Percentiles rank a stretch among this genome's conserved stretches.
These are phyloP conservation scores for Amanita pallidorosea DNA, from an alignment of 768 basidiomycete species.

Conservation along the genomic window DNA sequence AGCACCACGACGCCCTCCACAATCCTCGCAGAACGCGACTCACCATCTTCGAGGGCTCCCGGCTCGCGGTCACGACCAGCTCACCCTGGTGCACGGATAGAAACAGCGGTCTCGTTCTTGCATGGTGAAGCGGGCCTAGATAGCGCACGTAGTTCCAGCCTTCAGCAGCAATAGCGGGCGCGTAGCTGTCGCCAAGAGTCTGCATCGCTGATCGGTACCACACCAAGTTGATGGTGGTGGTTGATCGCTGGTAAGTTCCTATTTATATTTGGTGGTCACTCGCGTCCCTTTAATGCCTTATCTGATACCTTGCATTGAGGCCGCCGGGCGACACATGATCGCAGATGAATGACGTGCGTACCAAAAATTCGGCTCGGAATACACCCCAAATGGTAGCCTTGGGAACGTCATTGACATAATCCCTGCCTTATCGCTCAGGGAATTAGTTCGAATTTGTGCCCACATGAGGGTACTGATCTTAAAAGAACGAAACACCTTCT, in stretches of 20 bases:
- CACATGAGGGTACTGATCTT: too few relatives aligned
- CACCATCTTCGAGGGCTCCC: slow-evolving; percentile 3
- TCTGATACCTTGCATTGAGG: too few relatives aligned
- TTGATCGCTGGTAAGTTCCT: background rate
- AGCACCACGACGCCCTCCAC: background rate
- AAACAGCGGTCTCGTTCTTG: background rate
- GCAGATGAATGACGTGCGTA: too few relatives aligned
- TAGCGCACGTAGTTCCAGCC: slow-evolving; percentile 4
- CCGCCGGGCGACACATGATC: too few relatives aligned
- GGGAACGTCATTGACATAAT: too few relatives aligned
- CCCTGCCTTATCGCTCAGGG: too few relatives aligned
- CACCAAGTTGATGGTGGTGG: background rate
- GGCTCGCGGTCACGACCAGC: background rate
- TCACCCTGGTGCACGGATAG: background rate
- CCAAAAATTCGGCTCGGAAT: too few relatives aligned
- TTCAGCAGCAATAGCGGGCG: slow-evolving; percentile 2
- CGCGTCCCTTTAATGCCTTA: too few relatives aligned
- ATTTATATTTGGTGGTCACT: background rate
- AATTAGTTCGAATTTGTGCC: too few relatives aligned
- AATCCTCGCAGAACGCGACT: background rate
- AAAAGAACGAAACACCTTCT: too few relatives aligned
- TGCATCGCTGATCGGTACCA: background rate
- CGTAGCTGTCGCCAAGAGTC: background rate
- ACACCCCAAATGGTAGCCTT: too few relatives aligned
- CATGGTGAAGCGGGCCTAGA: background rate